These are phyloP conservation scores for Phytophthora pluvialis DNA, from an alignment of 352 stramenopile genomes.

Conservation along the genomic window DNA sequence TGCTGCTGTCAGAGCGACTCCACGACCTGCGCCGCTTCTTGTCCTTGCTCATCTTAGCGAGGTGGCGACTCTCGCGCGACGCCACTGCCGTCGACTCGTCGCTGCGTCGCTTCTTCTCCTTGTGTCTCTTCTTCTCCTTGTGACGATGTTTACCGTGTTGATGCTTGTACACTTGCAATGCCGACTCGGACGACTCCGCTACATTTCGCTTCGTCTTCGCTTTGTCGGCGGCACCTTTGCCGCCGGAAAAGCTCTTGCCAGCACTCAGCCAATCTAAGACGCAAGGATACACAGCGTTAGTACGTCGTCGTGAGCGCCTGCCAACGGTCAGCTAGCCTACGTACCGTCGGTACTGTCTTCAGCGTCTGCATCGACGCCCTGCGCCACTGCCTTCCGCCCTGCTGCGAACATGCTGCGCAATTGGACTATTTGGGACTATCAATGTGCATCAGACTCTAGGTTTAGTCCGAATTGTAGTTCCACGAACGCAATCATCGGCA, in stretches of 20 bases:
- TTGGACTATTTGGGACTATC: conserved; percentile 6
- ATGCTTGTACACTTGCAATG: conserved; percentile 45
- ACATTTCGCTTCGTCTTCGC: conserved; percentile 9
- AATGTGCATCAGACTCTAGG: background rate
- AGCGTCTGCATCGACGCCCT: conserved; percentile 3
- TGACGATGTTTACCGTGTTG: conserved; percentile 17
- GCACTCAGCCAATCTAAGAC: conserved; percentile 55
- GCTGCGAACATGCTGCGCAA: conserved; percentile 39
- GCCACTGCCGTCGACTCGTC: conserved; percentile 12
- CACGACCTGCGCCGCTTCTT: conserved; percentile 31
- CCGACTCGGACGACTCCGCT: conserved; percentile 9
- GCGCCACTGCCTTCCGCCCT: conserved; percentile 17
- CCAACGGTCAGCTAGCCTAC: background rate
- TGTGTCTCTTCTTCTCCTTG: conserved; percentile 37
- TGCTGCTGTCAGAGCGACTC: conserved; percentile 25
- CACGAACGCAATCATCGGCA: conserved; percentile 9
- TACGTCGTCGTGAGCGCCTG: background rate
- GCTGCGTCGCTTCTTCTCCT: conserved; percentile 20
- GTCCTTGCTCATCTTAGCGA: conserved; percentile 43
- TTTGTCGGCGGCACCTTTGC: conserved; percentile 6
- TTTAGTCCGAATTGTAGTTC: background rate
- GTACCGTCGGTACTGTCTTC: background rate
- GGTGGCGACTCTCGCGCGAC: conserved; percentile 21
- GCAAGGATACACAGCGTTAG: conserved; percentile 5
- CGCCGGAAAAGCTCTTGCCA: conserved; percentile 39